phyloP scores from a whole-genome alignment of 2,329 filamentous ascomycete genomes.

The Sporothrix protearum region DNA sequence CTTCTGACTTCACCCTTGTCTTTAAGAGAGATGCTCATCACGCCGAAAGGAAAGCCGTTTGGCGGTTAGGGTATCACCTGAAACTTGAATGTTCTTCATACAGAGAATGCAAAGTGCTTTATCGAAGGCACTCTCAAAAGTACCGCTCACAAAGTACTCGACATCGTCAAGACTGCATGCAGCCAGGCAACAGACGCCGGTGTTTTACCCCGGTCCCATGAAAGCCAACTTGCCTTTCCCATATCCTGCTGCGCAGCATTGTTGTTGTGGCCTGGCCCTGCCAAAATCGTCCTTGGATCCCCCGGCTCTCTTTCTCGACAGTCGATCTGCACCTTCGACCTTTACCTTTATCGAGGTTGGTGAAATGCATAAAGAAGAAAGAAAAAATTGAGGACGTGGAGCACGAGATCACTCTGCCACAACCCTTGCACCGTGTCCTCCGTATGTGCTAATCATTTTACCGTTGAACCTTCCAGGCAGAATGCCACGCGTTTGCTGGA shows the following conservation, averaged over 20 bases:
- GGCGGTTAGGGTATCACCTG: background rate
- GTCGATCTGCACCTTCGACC: background rate
- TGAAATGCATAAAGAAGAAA: background rate
- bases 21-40: background rate
- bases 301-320: background rate
- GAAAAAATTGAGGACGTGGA: background rate
- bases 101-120: background rate
- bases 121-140: background rate
- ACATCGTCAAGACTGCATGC: background rate
- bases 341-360: background rate
- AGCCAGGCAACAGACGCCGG: background rate
- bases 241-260: background rate
- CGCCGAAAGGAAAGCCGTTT: background rate
- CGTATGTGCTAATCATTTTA: background rate
- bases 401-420: background rate
- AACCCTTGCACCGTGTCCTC: background rate
- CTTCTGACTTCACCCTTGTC: background rate
- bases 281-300: background rate
- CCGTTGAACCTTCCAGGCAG: background rate
- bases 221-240: background rate
- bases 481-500: background rate
- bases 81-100: background rate
- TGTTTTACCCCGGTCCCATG: background rate
- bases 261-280: background rate
- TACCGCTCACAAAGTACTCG: background rate